Evolutionary conservation across 2,329 filamentous ascomycete genomes (phyloP).

Genomic region (Boeremia lycopersici): DNA sequence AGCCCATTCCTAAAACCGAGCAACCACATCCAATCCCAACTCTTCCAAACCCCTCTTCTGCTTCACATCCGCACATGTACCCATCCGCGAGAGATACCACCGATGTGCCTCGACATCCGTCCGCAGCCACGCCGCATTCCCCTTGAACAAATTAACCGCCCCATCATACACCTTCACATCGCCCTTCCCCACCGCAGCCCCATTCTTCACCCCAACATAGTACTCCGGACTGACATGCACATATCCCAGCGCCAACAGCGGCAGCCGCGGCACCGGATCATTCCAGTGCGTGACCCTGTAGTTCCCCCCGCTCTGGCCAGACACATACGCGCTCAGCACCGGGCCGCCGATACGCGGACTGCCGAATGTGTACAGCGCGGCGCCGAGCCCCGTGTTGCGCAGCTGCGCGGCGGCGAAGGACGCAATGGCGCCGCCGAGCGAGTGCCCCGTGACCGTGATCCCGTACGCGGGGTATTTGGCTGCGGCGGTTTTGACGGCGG

Average conservation of each 20-base stretch:
- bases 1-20: slow-evolving; percentile 12
- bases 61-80: slow-evolving; percentile 27
- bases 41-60: slow-evolving; percentile 14
- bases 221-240: slow-evolving; percentile 73
- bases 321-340: slow-evolving; percentile 63
- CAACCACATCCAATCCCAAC: slow-evolving; percentile 22
- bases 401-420: slow-evolving; percentile 63
- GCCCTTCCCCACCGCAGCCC: slow-evolving; percentile 18
- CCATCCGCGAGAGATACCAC: slow-evolving; percentile 43
- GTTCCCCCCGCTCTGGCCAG: slow-evolving; percentile 58
- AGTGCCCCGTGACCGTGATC: slow-evolving; percentile 69
- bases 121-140: slow-evolving; percentile 38
- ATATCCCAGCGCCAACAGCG: slow-evolving; percentile 65
- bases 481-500: slow-evolving; percentile 53
- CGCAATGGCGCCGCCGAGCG: slow-evolving; percentile 69
- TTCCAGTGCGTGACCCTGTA: slow-evolving; percentile 71
- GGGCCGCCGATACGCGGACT: slow-evolving; percentile 70
- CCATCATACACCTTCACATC: slow-evolving; percentile 37
- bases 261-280: slow-evolving; percentile 72
- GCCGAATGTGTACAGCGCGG: slow-evolving; percentile 64
- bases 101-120: slow-evolving; percentile 42
- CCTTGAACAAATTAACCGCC: slow-evolving; percentile 25
- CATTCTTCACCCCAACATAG: slow-evolving; percentile 49
- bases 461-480: slow-evolving; percentile 58
- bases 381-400: slow-evolving; percentile 30